Evolutionary conservation across 2,329 filamentous ascomycete species (phyloP).

Genomic region (Epicoccum nigrum): DNA sequence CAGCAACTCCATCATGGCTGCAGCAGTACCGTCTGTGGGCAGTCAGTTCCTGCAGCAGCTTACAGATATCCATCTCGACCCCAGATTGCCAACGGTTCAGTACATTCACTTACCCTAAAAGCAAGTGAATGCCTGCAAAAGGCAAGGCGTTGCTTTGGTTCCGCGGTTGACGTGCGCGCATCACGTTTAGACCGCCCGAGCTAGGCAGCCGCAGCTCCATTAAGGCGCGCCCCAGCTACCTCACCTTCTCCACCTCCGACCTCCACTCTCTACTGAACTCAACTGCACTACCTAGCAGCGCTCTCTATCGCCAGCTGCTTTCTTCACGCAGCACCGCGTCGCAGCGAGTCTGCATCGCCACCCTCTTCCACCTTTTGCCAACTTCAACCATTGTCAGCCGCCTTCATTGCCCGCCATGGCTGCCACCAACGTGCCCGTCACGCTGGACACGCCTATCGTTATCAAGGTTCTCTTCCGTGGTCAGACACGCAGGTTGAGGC

Average conservation of each 20-base stretch:
- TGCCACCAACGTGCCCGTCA: constrained; percentile 55
- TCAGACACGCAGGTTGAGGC: constrained; percentile 80
- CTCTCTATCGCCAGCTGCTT: constrained; percentile 4
- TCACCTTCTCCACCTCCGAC: constrained; percentile 18
- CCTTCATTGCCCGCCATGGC: constrained; percentile 42
- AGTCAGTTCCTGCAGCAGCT: constrained; percentile 5
- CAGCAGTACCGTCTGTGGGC: neutral
- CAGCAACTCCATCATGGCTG: constrained; percentile 2
- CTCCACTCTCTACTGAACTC: constrained; percentile 8
- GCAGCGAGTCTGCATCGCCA: constrained; percentile 20
- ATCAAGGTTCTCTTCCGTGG: constrained; percentile 85
- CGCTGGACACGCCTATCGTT: constrained; percentile 76
- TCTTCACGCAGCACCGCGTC: constrained; percentile 12
- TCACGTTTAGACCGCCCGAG: constrained; percentile 18
- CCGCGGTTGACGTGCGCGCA: constrained; percentile 15
- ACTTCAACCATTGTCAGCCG: constrained; percentile 3
- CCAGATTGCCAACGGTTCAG: neutral
- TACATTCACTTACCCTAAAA: neutral
- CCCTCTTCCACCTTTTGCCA: constrained; percentile 1
- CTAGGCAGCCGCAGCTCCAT: constrained; percentile 20
- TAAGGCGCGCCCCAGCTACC: constrained; percentile 16
- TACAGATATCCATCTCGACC: neutral
- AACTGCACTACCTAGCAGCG: constrained; percentile 8
- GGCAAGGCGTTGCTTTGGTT: constrained; percentile 11
- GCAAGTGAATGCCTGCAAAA: constrained; percentile 13